Base-by-base conservation (phyloP, 495 filamentous ascomycete species). In the Annulohypoxylon moriforme region DNA sequence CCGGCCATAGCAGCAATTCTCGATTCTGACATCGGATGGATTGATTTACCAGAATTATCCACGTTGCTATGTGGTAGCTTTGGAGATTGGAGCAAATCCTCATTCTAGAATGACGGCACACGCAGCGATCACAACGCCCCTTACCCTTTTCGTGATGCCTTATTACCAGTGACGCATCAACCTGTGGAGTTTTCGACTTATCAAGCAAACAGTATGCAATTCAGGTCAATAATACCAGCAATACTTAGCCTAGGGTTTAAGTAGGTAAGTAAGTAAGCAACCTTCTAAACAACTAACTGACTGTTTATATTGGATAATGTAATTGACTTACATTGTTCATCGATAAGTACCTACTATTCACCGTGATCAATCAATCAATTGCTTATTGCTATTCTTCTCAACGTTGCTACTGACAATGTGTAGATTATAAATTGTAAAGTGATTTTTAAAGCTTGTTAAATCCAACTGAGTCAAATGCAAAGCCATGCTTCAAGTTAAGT, bases 91-190 rank as follows among this genome's bases (percentile, higher is more conserved):
- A 42, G 64, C 60, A 68, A 56, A 73, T 69, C 60, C 65, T 69
- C 66, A 69, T 73, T 73, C 71, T 73, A 73, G 66, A 69, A 69
- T 60, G 50, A 66, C 42, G 60, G 71, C 50, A 67, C 57, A 27
- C 66, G 52, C 42, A 73, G 42, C 24, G 71, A 73, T 73, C 66
- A 66, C 58, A 59, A 34, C 46, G 52, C 62, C 66, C 38, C 62
- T 67, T 69, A 69, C 66, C 60, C 53, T 59, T 67, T 73, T 69
- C 16, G 65, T 36, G 44, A n/a, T 11, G 20, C 25, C 25, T 36
- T 7, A 67, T 72, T 61, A 50, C 33, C 42, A 53, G 59, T 22
- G 40, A 56, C 64, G 47, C 22, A 64, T 18, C 49, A 50, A 62
- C 42, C 22, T 34, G 53, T 65, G 60, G 56, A 52, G 59, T 42